Conservation (phyloP, 306 rosid species). For the Macrotyloma uniflorum region DNA sequence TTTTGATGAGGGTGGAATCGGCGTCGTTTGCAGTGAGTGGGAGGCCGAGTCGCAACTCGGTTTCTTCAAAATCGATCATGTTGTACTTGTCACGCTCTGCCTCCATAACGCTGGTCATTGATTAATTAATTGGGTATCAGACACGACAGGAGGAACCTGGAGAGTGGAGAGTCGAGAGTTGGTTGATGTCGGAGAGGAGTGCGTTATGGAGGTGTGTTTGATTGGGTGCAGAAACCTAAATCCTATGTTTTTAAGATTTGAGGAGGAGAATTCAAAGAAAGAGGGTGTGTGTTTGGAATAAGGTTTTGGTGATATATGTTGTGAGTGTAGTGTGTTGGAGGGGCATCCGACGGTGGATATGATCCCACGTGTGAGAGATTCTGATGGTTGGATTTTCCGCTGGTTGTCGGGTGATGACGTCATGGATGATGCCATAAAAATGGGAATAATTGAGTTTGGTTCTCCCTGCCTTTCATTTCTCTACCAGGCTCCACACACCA, state of each 20-base stretch:
- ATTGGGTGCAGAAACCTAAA: neutral
- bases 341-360: constrained; percentile 24
- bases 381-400: constrained; percentile 36
- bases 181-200: neutral
- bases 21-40: constrained; percentile 50
- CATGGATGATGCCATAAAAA: constrained; percentile 43
- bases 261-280: neutral
- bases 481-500: neutral
- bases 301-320: constrained; percentile 30
- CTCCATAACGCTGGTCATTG: constrained; percentile 20
- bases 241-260: neutral
- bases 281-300: neutral
- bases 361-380: constrained; percentile 47
- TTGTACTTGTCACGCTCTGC: constrained; percentile 34
- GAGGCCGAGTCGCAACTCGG: constrained; percentile 68
- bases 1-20: constrained; percentile 21
- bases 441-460: constrained; percentile 41
- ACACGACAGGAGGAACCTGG: neutral
- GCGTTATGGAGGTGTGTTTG: neutral
- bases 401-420: constrained; percentile 54
- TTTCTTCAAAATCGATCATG: constrained; percentile 64
- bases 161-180: neutral
- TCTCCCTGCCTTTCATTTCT: neutral
- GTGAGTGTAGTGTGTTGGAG: neutral
- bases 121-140: neutral